Percentiles rank a stretch among this genome's conserved stretches.
These are phyloP conservation scores for Patellifolia procumbens DNA, from an alignment of 179 eudicot species.

Conservation along the genomic window DNA sequence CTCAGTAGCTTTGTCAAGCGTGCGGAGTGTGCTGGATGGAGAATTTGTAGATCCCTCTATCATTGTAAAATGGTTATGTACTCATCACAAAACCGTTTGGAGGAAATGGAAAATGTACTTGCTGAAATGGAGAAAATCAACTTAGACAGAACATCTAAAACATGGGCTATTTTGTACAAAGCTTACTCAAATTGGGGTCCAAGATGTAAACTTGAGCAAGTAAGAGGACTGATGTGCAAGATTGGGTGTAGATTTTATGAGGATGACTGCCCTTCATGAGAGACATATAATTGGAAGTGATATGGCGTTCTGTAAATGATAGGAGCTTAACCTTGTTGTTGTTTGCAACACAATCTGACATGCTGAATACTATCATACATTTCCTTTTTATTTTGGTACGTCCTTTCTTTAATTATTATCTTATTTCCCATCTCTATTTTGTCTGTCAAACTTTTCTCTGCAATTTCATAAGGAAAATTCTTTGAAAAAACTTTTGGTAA, in stretches of 20 bases:
- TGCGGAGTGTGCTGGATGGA: constrained; percentile 79
- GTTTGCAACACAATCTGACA: constrained; percentile 1
- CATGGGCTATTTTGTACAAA: constrained; percentile 49
- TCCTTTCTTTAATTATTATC: no score
- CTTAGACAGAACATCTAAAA: constrained; percentile 44
- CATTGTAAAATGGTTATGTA: constrained; percentile 84
- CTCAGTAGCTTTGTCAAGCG: constrained; percentile 62
- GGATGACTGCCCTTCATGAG: constrained; percentile 28
- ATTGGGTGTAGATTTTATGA: constrained; percentile 50
- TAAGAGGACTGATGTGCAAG: constrained; percentile 73
- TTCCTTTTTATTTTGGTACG: not conserved
- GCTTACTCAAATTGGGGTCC: constrained; percentile 55
- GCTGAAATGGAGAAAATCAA: constrained; percentile 58
- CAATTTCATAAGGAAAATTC: not conserved
- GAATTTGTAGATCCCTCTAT: constrained; percentile 63
- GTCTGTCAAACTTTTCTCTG: not conserved
- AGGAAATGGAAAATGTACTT: constrained; percentile 80
- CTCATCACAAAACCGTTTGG: constrained; percentile 55
- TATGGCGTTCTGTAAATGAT: no score
- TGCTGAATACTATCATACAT: constrained; percentile 12
- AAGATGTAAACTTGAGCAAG: constrained; percentile 49
- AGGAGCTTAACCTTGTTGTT: constrained; percentile 22
- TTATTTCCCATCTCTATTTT: not conserved
- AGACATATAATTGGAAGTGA: not conserved
- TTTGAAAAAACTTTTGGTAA: not conserved